phyloP scores from a whole-genome alignment of 2,329 filamentous ascomycete genomes.

The Venturia carpophila region DNA sequence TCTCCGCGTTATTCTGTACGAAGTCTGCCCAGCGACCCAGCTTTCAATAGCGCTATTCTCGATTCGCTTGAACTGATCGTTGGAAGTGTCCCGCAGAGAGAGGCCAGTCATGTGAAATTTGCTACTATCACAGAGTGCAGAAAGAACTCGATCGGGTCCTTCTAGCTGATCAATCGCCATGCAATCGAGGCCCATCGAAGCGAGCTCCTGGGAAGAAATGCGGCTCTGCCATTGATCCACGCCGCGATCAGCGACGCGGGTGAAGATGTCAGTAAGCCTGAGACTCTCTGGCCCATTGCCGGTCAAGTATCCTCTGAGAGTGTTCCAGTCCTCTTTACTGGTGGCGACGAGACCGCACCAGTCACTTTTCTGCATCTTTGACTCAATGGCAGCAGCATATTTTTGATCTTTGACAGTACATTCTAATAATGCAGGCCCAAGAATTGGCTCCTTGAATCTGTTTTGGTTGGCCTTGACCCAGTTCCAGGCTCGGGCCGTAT shows the following conservation, averaged over 20 bases:
- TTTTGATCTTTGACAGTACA: slow-evolving; percentile 69
- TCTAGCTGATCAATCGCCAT: slow-evolving; percentile 72
- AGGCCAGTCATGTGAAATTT: slow-evolving; percentile 63
- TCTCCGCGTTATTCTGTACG: slow-evolving; percentile 60
- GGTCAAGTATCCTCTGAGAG: slow-evolving; percentile 59
- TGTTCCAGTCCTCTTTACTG: slow-evolving; percentile 64
- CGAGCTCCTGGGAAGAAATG: slow-evolving; percentile 49
- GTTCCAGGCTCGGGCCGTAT: slow-evolving; percentile 64
- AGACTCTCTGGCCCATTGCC: slow-evolving; percentile 36
- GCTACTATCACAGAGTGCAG: slow-evolving; percentile 75
- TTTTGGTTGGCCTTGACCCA: slow-evolving; percentile 70
- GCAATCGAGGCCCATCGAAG: slow-evolving; percentile 60
- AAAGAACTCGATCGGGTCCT: slow-evolving; percentile 74
- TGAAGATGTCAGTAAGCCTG: slow-evolving; percentile 60
- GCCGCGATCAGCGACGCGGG: slow-evolving; percentile 54
- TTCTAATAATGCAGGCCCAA: slow-evolving; percentile 70
- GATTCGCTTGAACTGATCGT: slow-evolving; percentile 62
- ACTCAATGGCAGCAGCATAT: slow-evolving; percentile 56
- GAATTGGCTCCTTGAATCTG: slow-evolving; percentile 67
- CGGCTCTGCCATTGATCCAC: slow-evolving; percentile 50
- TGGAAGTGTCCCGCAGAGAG: slow-evolving; percentile 52
- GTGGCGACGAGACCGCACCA: slow-evolving; percentile 65
- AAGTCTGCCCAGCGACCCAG: slow-evolving; percentile 62
- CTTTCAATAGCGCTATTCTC: slow-evolving; percentile 50
- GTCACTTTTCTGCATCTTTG: slow-evolving; percentile 46